Conservation (phyloP, 2,329 filamentous ascomycete genomes). For the Fusarium sp. region DNA sequence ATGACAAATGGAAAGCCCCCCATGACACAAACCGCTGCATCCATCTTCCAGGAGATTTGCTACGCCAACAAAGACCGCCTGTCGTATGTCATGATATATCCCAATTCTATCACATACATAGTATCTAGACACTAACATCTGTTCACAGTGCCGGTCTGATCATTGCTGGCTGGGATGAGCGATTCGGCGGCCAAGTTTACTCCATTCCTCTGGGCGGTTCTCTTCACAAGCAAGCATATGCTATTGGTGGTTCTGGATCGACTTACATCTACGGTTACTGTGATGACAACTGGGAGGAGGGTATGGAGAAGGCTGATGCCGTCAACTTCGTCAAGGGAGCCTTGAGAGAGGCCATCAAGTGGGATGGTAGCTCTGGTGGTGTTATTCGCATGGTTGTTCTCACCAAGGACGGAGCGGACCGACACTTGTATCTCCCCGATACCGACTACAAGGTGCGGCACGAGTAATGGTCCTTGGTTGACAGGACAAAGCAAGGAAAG, state of each 20-base stretch:
- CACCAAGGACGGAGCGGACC: constrained; percentile 87
- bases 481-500: constrained; percentile 37
- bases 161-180: constrained; percentile 96
- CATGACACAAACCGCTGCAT: constrained; percentile 93
- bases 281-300: constrained; percentile 94
- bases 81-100: constrained; percentile 71
- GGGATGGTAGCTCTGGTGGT: constrained; percentile 98
- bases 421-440: constrained; percentile 96
- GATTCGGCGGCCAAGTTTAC: constrained; percentile 97
- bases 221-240: constrained; percentile 95
- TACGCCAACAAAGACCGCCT: constrained; percentile 96
- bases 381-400: constrained; percentile 98
- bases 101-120: neutral
- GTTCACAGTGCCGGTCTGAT: constrained; percentile 87
- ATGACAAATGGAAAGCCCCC: constrained; percentile 90
- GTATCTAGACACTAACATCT: constrained; percentile 28
- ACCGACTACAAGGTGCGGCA: constrained; percentile 83
- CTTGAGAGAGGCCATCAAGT: constrained; percentile 95
- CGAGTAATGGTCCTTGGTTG: constrained; percentile 60
- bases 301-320: constrained; percentile 92
- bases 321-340: constrained; percentile 93
- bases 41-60: constrained; percentile 97
- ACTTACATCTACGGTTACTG: constrained; percentile 99
- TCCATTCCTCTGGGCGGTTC: constrained; percentile 96
- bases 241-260: constrained; percentile 95